These are phyloP conservation scores for Termitomyces sp. DNA, from an alignment of 768 basidiomycete genomes.

Conservation along the genomic window DNA sequence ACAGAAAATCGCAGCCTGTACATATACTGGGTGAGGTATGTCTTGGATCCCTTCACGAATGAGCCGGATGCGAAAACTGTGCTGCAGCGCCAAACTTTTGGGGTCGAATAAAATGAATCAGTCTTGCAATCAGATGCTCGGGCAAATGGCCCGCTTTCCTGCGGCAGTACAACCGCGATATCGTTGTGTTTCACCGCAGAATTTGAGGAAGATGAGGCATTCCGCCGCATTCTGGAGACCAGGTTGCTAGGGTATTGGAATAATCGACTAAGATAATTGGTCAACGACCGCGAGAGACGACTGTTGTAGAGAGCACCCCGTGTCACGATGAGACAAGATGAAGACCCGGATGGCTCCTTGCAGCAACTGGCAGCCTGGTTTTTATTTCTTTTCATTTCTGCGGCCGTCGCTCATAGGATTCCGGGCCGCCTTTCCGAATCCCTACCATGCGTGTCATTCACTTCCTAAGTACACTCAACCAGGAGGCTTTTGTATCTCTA, in stretches of 20 bases:
- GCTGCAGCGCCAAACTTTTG: slow-evolving; percentile 16
- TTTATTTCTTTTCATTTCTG: no score
- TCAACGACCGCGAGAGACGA: background rate
- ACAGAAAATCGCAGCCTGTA: slow-evolving; percentile 13
- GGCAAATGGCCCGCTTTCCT: background rate
- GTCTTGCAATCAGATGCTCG: slow-evolving; percentile 3
- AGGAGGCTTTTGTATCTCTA: background rate
- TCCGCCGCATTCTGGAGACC: background rate
- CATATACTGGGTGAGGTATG: slow-evolving; percentile 11
- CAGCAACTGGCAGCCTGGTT: no score
- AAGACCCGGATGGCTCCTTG: no score
- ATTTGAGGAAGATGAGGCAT: background rate
- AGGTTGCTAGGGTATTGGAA: background rate
- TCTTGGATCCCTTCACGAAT: slow-evolving; percentile 7
- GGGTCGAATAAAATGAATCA: slow-evolving; percentile 10
- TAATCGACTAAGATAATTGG: background rate
- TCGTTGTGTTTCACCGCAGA: slow-evolving; percentile 7
- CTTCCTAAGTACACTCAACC: no score
- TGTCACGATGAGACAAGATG: no score
- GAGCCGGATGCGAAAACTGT: slow-evolving; percentile 12
- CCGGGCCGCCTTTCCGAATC: background rate
- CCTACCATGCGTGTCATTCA: background rate
- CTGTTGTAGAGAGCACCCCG: no score
- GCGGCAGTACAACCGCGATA: slow-evolving; percentile 4
- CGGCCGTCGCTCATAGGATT: no score